Evolutionary conservation across 108 stramenopile species (phyloP).

Genomic region (Heterococcus sp.): DNA sequence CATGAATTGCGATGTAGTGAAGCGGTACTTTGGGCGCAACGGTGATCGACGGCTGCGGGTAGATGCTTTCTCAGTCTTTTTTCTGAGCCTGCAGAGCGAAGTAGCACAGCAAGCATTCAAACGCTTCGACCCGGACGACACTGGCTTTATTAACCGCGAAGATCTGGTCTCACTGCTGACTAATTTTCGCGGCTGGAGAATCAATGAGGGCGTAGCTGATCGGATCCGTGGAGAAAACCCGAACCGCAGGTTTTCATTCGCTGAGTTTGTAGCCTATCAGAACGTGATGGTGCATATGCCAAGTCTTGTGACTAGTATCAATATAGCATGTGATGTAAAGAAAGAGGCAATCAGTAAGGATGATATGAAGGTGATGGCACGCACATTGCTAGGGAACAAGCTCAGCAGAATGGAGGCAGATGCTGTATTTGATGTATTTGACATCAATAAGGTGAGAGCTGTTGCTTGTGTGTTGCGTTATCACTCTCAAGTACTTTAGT

Average conservation of each 20-base stretch:
- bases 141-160: conserved; percentile 29
- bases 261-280: conserved; percentile 58
- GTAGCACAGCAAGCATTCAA: conserved; percentile 60
- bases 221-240: conserved; percentile 45
- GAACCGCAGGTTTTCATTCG: conserved; percentile 48
- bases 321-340: conserved; percentile 51
- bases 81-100: conserved; percentile 58
- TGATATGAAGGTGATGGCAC: conserved; percentile 64
- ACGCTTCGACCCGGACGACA: conserved; percentile 8
- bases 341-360: conserved; percentile 59
- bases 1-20: conserved; percentile 51
- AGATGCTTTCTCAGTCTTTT: conserved; percentile 59
- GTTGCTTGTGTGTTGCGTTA: background rate
- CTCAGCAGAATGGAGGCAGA: conserved; percentile 39
- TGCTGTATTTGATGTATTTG: background rate
- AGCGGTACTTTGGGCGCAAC: conserved; percentile 53
- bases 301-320: conserved; percentile 55
- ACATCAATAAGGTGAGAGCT: conserved; percentile 40
- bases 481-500: background rate
- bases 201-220: conserved; percentile 8
- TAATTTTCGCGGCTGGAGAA: conserved; percentile 51
- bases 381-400: conserved; percentile 46
- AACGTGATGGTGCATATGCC: conserved; percentile 53
- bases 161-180: conserved; percentile 54
- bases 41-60: conserved; percentile 41